A percentile compares a stretch with the other conserved stretches of the same genome.
Evolutionary conservation across 1,284 basidiomycete genomes (phyloP).

Genomic region (Ganoderma resinaceum): DNA sequence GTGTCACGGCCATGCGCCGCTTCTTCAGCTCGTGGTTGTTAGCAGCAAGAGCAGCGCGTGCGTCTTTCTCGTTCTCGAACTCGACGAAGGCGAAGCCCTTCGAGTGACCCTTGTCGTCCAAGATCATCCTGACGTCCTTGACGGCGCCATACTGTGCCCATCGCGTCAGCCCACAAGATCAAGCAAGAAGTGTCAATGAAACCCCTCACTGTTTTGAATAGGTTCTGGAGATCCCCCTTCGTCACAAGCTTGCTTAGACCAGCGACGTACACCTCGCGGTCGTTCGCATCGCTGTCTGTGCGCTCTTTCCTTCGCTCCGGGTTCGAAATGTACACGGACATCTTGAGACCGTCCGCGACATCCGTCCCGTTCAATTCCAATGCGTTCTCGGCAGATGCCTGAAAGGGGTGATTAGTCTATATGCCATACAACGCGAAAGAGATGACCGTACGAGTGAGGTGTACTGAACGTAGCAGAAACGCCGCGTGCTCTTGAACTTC

Average conservation of each 20-base stretch:
- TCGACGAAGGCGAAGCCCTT: constrained; percentile 96
- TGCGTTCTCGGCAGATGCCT: constrained; percentile 80
- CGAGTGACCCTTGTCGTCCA: constrained; percentile 72
- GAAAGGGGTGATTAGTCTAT: constrained; percentile 4
- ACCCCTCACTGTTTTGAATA: constrained; percentile 74
- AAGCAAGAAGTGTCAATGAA: background rate
- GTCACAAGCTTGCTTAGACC: constrained; percentile 81
- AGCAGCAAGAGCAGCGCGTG: constrained; percentile 73
- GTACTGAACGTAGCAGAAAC: constrained; percentile 97
- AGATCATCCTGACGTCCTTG: constrained; percentile 81
- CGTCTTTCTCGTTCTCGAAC: constrained; percentile 82
- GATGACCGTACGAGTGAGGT: constrained; percentile 71
- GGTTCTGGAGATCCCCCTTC: constrained; percentile 74
- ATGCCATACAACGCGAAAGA: background rate
- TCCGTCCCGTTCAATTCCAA: constrained; percentile 82
- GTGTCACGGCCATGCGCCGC: constrained; percentile 83
- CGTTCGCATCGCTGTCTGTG: constrained; percentile 84
- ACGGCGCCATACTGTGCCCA: constrained; percentile 75
- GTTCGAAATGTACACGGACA: constrained; percentile 91
- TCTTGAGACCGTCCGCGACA: constrained; percentile 66
- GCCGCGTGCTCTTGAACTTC: constrained; percentile 88
- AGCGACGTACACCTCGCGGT: constrained; percentile 86
- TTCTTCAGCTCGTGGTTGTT: constrained; percentile 90
- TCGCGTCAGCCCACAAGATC: constrained; percentile 9
- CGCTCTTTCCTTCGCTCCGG: constrained; percentile 89